A percentile compares a stretch with the other conserved stretches of the same genome.
These are phyloP conservation scores for Babesia divergens DNA, from an alignment of 169 alveolate genomes.

Conservation along the genomic window DNA sequence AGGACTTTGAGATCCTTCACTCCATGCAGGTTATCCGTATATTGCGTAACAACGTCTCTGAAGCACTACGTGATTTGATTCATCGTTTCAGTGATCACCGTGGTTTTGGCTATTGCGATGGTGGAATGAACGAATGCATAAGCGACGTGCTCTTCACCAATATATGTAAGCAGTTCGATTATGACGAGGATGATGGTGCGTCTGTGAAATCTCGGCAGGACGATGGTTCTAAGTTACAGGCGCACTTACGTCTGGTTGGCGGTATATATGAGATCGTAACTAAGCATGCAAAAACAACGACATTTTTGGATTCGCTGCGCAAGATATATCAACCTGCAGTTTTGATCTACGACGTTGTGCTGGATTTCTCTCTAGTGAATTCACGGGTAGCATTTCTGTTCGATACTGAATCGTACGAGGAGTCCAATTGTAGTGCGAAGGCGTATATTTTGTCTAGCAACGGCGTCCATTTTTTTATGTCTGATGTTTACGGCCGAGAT, in stretches of 20 bases:
- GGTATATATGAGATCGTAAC: slow-evolving; percentile 63
- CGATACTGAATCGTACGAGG: slow-evolving; percentile 28
- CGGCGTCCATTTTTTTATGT: slow-evolving; percentile 44
- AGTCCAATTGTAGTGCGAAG: slow-evolving; percentile 11
- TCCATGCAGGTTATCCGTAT: slow-evolving; percentile 46
- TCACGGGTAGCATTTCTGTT: slow-evolving; percentile 21
- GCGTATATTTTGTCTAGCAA: slow-evolving; percentile 30
- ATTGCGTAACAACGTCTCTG: slow-evolving; percentile 44
- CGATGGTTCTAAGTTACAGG: slow-evolving; percentile 36
- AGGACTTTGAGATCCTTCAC: slow-evolving; percentile 60
- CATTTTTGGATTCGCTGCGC: slow-evolving; percentile 39
- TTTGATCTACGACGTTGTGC: slow-evolving; percentile 39
- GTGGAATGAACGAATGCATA: slow-evolving; percentile 34
- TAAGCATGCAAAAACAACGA: slow-evolving; percentile 35
- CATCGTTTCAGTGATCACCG: slow-evolving; percentile 17
- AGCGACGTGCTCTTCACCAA: slow-evolving; percentile 52
- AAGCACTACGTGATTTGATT: slow-evolving; percentile 40
- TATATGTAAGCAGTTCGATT: slow-evolving; percentile 36
- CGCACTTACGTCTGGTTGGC: slow-evolving; percentile 45
- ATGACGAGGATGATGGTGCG: not conserved
- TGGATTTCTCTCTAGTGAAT: slow-evolving; percentile 38
- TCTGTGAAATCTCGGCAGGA: not conserved
- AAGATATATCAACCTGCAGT: slow-evolving; percentile 33
- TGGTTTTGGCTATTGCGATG: slow-evolving; percentile 5
- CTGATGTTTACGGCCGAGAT: slow-evolving; percentile 58